These are phyloP conservation scores for Filosporella fistucella DNA, from an alignment of 495 filamentous ascomycete species.

Conservation along the genomic window DNA sequence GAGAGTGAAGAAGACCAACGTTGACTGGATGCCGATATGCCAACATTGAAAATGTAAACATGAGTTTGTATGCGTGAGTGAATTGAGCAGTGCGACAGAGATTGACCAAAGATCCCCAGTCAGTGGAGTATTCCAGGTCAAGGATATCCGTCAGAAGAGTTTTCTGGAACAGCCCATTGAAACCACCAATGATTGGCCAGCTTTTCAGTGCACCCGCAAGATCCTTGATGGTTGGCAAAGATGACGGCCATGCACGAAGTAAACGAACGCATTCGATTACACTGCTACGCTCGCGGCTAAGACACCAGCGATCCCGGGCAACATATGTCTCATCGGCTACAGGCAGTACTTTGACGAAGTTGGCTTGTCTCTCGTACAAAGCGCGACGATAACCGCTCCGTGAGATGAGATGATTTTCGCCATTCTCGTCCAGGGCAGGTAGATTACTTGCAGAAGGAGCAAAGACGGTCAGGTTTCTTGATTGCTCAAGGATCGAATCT, in stretches of 20 bases:
- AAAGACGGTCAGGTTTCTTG: slow-evolving; percentile 16
- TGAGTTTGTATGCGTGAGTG: slow-evolving; percentile 29
- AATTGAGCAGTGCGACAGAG: slow-evolving; percentile 20
- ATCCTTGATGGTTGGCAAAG: slow-evolving; percentile 21
- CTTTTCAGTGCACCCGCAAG: slow-evolving; percentile 28
- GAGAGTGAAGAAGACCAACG: slow-evolving; percentile 30
- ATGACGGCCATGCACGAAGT: slow-evolving; percentile 24
- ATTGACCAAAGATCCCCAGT: slow-evolving; percentile 40
- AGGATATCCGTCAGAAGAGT: slow-evolving; percentile 29
- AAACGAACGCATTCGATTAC: slow-evolving; percentile 26
- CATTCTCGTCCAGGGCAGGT: background rate
- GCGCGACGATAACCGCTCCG: slow-evolving; percentile 4
- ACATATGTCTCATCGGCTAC: background rate
- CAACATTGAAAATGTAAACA: slow-evolving; percentile 39
- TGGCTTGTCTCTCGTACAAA: background rate
- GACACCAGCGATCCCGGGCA: background rate
- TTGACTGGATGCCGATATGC: slow-evolving; percentile 30
- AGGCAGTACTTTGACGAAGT: background rate
- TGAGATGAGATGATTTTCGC: slow-evolving; percentile 2
- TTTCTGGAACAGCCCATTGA: slow-evolving; percentile 24
- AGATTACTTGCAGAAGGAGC: slow-evolving; percentile 16
- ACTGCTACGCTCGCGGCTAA: background rate
- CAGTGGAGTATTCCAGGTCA: slow-evolving; percentile 24
- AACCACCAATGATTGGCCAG: slow-evolving; percentile 38
- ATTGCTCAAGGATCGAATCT: slow-evolving; percentile 36